These are phyloP conservation scores for Coemansia erecta DNA, from an alignment of 192 early-diverging fungal species.

Conservation along the genomic window DNA sequence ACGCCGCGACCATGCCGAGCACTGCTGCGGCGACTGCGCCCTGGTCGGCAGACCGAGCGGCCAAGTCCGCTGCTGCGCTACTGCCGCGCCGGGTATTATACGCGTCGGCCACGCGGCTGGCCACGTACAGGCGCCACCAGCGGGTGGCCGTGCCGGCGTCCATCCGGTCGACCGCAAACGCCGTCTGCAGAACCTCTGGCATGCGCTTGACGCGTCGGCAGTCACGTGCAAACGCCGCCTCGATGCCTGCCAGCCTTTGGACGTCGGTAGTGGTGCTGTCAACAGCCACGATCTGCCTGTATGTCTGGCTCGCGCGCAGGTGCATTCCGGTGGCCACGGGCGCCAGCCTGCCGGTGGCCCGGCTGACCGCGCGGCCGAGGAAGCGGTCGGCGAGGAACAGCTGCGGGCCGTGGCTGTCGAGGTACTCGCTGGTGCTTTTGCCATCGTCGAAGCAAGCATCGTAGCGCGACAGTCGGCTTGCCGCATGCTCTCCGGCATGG, in stretches of 20 bases:
- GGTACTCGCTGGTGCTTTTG: neutral
- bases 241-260: neutral
- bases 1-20: neutral
- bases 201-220: neutral
- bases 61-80: neutral
- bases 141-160: neutral
- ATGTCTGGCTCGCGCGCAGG: neutral
- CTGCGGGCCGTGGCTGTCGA: neutral
- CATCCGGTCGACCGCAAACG: neutral
- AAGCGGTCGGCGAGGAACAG: conserved; percentile 13
- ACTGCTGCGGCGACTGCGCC: neutral
- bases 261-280: neutral
- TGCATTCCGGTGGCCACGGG: neutral
- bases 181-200: neutral
- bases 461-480: neutral
- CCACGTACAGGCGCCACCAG: neutral
- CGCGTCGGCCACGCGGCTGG: neutral
- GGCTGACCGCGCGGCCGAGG: conserved; percentile 1
- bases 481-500: neutral
- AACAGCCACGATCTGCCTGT: no score
- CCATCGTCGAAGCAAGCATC: neutral
- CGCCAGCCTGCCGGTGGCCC: neutral
- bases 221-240: neutral
- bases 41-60: neutral
- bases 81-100: neutral